Percentiles rank a stretch among this genome's conserved stretches.
Evolutionary conservation across 108 stramenopile genomes (phyloP).

Genomic region (Pseudonitzschia multiseries): DNA sequence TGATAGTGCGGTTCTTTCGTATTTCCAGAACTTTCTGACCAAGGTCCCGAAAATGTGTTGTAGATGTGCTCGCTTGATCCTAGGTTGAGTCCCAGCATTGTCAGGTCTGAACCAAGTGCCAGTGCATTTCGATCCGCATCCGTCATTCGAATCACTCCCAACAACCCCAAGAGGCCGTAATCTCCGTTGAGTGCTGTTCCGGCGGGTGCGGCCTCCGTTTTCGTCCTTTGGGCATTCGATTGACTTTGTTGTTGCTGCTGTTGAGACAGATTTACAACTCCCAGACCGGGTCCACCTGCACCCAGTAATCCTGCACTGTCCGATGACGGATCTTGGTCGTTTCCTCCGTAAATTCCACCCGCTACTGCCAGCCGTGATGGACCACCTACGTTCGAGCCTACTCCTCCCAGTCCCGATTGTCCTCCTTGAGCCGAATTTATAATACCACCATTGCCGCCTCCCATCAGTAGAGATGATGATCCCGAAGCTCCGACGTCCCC

Average conservation of each 20-base stretch:
- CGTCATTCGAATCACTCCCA: slow-evolving; percentile 95
- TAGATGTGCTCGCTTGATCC: slow-evolving; percentile 91
- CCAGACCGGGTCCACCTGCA: slow-evolving; percentile 35
- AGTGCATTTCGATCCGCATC: slow-evolving; percentile 93
- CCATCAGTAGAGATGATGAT: slow-evolving; percentile 36
- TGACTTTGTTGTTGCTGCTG: slow-evolving; percentile 34
- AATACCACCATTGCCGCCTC: slow-evolving; percentile 21
- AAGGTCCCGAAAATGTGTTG: slow-evolving; percentile 92
- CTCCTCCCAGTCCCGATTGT: slow-evolving; percentile 8
- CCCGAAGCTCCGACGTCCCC: slow-evolving; percentile 27
- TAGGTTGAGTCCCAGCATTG: slow-evolving; percentile 93
- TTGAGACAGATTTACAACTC: slow-evolving; percentile 23
- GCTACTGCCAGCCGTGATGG: slow-evolving; percentile 20
- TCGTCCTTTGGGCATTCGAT: slow-evolving; percentile 12
- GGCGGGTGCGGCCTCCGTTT: slow-evolving; percentile 27
- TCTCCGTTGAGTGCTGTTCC: slow-evolving; percentile 85
- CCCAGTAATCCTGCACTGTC: slow-evolving; percentile 43
- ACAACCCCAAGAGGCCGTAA: slow-evolving; percentile 91
- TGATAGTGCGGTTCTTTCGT: slow-evolving; percentile 92
- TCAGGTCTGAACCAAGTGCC: slow-evolving; percentile 95
- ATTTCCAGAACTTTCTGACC: slow-evolving; percentile 77
- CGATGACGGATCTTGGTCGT: slow-evolving; percentile 30
- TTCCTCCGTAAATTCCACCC: slow-evolving; percentile 29
- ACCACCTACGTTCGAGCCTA: slow-evolving; percentile 19
- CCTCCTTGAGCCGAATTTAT: slow-evolving; percentile 30